A percentile compares a stretch with the other conserved stretches of the same genome.
phyloP scores from a whole-genome alignment of 2,329 filamentous ascomycete genomes.

The Aureobasidium sp. region DNA sequence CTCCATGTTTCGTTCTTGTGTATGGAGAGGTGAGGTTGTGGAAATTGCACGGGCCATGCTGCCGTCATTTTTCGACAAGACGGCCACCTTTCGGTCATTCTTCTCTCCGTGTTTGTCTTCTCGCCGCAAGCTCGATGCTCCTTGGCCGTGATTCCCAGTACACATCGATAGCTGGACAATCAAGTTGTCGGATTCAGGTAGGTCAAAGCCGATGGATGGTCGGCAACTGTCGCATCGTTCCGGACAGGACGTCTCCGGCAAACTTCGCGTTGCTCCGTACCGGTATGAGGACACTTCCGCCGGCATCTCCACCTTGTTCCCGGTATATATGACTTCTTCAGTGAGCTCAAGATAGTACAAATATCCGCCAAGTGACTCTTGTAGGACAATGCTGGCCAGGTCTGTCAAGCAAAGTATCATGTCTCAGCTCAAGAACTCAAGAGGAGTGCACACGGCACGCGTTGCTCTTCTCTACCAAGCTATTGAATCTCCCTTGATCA shows the following conservation, averaged over 20 bases:
- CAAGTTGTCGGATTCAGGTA: too few relatives aligned
- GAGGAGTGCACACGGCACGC: constrained; percentile 15
- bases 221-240: not conserved
- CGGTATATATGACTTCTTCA: not conserved
- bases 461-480: constrained; percentile 45
- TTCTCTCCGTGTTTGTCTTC: too few relatives aligned
- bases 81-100: not conserved
- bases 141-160: too few relatives aligned
- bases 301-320: not conserved
- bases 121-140: too few relatives aligned
- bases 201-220: not conserved
- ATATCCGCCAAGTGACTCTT: too few relatives aligned
- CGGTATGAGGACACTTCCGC: not conserved
- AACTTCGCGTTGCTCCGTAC: too few relatives aligned
- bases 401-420: not conserved
- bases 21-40: not conserved
- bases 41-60: not conserved
- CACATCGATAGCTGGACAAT: too few relatives aligned
- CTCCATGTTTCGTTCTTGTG: not conserved
- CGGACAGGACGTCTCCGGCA: too few relatives aligned
- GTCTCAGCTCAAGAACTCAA: not conserved
- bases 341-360: not conserved
- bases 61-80: constrained; percentile 4
- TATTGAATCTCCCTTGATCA: constrained; percentile 41
- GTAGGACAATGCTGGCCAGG: not conserved